Evolutionary conservation across 371 early-diverging fungal genomes (phyloP), one percentile per base, ranked within the genome.

Genomic region (Chytridiales sp.): DNA sequence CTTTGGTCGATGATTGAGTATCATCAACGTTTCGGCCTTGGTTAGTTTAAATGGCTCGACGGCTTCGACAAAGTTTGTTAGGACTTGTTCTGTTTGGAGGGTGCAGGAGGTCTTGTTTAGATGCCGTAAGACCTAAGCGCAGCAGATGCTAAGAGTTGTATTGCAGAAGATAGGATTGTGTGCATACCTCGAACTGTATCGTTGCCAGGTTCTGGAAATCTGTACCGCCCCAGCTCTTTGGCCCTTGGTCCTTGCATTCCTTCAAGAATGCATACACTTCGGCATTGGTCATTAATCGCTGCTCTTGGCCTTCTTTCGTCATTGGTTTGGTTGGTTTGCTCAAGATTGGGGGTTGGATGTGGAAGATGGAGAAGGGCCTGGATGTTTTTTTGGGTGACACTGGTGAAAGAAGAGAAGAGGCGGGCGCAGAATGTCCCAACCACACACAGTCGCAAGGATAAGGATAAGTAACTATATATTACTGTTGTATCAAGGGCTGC

Each of bases 21-120:
- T 41, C 70, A 65, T 64, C 15, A 74, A 58, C 36, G 66, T 61
- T 47, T 74, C 75, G 1, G 48, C 67, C 46, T 67, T 60, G 13
- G 64, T 66, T 15, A 74, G 56, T 19, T 59, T 59, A 26, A 64
- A 64, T 1, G 1, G 5, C 47, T 51, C 41, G n/a, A 72, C 31
- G 5, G 53, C 58, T 13, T 21, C 51, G 43, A 64, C 35, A 30
- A 55, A 56, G 11, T 40, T 27, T 2, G 6, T 4, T 26, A 69
- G 36, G 8, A 42, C 13, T 1, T 35, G 41, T 9, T 40, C 44
- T 17, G 36, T 40, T 38, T 67, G 67, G n/a, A 4, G 42, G 0
- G 44, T 32, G 42, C 34, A 11, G 1, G 67, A 61, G 27, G 53
- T 49, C 26, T 34, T 32, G 21, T 41, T 9, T 24, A 68, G 64